Conservation (phyloP, 345 rosid genomes). For the Sisymbrium altissimum region DNA sequence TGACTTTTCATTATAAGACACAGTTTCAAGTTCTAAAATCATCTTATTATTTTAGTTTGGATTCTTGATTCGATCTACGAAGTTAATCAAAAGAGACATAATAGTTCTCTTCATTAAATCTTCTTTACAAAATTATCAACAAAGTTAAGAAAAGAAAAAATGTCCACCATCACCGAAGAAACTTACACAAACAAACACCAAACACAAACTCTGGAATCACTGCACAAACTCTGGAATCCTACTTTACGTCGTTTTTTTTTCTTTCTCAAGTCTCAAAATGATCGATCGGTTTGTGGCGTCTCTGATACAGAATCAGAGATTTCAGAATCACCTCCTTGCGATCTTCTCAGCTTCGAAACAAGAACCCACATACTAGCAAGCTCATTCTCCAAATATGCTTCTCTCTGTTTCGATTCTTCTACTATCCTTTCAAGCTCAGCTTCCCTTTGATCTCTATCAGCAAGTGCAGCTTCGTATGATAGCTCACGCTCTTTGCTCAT, state of each 20-base stretch:
- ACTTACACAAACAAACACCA: not conserved
- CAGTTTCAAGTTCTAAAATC: not conserved
- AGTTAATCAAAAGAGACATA: not conserved
- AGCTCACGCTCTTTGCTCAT: constrained; percentile 75
- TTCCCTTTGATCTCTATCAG: constrained; percentile 80
- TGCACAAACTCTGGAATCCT: constrained; percentile 24
- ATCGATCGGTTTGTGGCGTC: constrained; percentile 23
- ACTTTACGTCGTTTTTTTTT: too few species aligned
- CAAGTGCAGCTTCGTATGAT: constrained; percentile 75
- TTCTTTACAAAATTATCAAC: constrained; percentile 26
- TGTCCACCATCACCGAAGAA: too few species aligned
- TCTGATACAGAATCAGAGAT: constrained; percentile 42
- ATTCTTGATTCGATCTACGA: not conserved
- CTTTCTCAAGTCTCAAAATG: constrained; percentile 34
- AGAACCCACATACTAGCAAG: constrained; percentile 99
- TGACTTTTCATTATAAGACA: constrained; percentile 1
- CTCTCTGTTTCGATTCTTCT: constrained; percentile 94
- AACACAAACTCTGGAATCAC: constrained; percentile 24
- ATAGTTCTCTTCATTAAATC: constrained; percentile 12
- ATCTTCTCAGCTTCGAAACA: constrained; percentile 82
- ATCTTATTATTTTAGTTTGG: not conserved
- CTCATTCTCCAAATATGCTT: constrained; percentile 93
- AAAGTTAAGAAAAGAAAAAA: not conserved
- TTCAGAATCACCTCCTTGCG: constrained; percentile 51
- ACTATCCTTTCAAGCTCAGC: constrained; percentile 69